Conservation (phyloP, 345 rosid species). For the Bruguiera gymnorhiza region DNA sequence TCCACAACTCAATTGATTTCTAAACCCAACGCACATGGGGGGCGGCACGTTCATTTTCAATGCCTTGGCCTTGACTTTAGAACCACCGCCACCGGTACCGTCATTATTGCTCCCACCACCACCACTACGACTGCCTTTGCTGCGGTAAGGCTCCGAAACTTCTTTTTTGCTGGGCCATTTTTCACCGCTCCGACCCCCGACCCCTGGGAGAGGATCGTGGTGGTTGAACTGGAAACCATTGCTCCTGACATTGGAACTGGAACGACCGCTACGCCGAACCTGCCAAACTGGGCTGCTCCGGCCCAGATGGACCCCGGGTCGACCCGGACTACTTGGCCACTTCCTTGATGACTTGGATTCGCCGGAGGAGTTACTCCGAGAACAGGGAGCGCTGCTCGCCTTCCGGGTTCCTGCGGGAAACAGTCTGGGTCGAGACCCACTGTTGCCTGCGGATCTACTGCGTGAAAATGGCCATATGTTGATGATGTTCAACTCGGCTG, state of each 20-base stretch:
- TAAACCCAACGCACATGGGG: constrained; percentile 58
- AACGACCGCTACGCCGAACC: constrained; percentile 37
- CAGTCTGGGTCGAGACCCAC: constrained; percentile 49
- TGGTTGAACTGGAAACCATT: no score
- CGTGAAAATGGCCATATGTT: constrained; percentile 83
- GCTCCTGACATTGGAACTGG: background rate
- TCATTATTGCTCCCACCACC: background rate
- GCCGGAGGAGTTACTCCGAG: constrained; percentile 70
- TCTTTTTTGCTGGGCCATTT: constrained; percentile 15
- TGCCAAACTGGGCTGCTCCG: constrained; percentile 85
- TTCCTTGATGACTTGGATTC: constrained; percentile 51
- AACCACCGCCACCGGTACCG: background rate
- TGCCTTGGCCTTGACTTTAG: constrained; percentile 26
- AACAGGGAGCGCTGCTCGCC: constrained; percentile 82
- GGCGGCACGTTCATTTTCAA: constrained; percentile 45
- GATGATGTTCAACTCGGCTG: constrained; percentile 63
- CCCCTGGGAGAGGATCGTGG: no score
- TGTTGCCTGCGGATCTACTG: constrained; percentile 77
- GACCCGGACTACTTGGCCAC: constrained; percentile 67
- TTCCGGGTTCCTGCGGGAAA: constrained; percentile 44
- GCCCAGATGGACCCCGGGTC: constrained; percentile 63
- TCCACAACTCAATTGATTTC: constrained; percentile 66
- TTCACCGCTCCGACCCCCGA: background rate
- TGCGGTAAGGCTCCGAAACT: constrained; percentile 21
- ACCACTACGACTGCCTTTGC: constrained; percentile 12